phyloP scores from a whole-genome alignment of 202 grass and related monocot species.

The Digitaria exilis region DNA sequence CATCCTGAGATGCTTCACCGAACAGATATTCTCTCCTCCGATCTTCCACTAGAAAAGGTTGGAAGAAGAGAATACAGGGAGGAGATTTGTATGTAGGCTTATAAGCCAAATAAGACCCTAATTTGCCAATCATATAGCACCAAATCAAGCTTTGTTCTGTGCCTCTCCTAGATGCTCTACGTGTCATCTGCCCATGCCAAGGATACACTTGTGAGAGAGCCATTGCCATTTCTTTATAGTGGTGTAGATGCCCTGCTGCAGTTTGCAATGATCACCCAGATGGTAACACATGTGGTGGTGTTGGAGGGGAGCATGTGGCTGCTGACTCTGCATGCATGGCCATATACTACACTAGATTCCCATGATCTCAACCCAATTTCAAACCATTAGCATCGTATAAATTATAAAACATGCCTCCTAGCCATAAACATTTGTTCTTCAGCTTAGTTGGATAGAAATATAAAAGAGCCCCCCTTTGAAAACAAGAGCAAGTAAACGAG shows the following conservation, averaged over 20 bases:
- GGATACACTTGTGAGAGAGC: too few species aligned
- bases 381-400: constrained; percentile 16
- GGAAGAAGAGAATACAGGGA: constrained; percentile 15
- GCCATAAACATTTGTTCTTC: background rate
- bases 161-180: constrained; percentile 29
- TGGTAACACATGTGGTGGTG: constrained; percentile 24
- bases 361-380: constrained; percentile 1
- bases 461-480: too few species aligned
- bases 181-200: constrained; percentile 32
- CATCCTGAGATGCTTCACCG: constrained; percentile 21
- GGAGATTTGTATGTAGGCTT: constrained; percentile 35
- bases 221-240: constrained; percentile 23
- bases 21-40: constrained; percentile 31
- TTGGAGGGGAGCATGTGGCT: constrained; percentile 47
- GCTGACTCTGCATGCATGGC: constrained; percentile 36
- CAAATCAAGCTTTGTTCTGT: constrained; percentile 33
- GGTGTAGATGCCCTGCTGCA: constrained; percentile 7
- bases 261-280: constrained; percentile 16
- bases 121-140: constrained; percentile 41
- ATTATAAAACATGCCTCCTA: constrained; percentile 22
- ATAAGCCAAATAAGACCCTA: background rate
- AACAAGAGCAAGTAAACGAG: too few species aligned
- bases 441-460: constrained; percentile 15
- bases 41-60: constrained; percentile 31
- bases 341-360: constrained; percentile 17